Base-by-base conservation (phyloP, 1,139 yeast species). In the Zygosaccharomyces pseudobailii region DNA sequence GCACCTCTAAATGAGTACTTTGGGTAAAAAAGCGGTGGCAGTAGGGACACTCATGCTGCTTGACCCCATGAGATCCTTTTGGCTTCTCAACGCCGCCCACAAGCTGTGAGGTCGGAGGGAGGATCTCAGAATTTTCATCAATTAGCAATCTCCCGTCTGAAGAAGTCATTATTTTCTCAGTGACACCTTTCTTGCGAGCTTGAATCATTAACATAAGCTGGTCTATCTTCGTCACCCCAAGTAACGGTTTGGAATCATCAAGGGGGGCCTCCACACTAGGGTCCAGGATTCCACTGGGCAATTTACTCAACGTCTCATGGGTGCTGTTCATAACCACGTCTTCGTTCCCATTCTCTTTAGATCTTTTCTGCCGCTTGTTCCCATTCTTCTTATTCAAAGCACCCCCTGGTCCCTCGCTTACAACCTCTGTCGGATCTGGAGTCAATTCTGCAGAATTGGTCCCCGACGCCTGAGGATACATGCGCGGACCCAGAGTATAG, bases 191-290 rank as follows among this genome's bases (percentile, higher is more conserved):
- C 52, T 84, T 86, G 48, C 94, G 75, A 0, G 96, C 95, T 65
- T 89, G 96, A 47, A 89, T 84, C 32, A 88, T 87, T 49, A 89
- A 73, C 96, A 89, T 87, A 61, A 89, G 71, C 59, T 85, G 94
- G 66, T 89, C 97, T 36, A 89, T 87, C 62, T 85, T 85, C 0
- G 96, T 87, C 2, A 92, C 89, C 0, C 96, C 96, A 13, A 87
- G 68, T 30, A 83, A 70, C 4, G 90, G 90, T 42, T 84, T 71
- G 2, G 82, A 83, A 59, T 80, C 83, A 40, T 79, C 84, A 46
- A 70, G 71, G 20, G 71, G 71, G 36, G 72, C 66, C 46, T 74
- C 78, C 51, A 74, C 78, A 0, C 74, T 76, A 4, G 79, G 71
- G 20, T 75, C 72, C 40, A 74, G 59, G 40, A 49, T 43, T 10